A percentile compares a stretch with the other conserved stretches of the same genome.
Evolutionary conservation across 2,329 filamentous ascomycete genomes (phyloP).

Genomic region (Nemania serpens): DNA sequence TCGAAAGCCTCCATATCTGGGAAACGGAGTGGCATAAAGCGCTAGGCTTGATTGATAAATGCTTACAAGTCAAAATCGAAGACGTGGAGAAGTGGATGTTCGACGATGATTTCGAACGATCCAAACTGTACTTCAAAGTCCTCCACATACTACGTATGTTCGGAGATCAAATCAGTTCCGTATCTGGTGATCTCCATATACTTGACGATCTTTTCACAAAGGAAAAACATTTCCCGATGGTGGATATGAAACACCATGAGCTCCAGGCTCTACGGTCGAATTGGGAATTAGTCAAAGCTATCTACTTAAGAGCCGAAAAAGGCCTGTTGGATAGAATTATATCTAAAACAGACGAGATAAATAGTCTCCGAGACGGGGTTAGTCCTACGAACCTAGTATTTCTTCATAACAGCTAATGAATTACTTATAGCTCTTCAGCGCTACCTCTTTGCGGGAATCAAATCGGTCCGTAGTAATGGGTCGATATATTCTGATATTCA

Average conservation of each 20-base stretch:
- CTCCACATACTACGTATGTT: conserved; percentile 5
- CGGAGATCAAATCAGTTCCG: not conserved
- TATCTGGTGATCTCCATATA: not conserved
- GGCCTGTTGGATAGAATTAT: not conserved
- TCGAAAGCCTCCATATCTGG: not conserved
- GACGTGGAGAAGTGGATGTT: not conserved
- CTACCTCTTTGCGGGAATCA: not conserved
- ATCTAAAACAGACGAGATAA: conserved; percentile 8
- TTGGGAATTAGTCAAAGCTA: not conserved
- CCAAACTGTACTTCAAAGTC: not conserved
- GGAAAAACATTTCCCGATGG: not conserved
- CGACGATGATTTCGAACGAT: not conserved
- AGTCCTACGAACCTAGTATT: not conserved
- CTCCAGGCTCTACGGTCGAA: not conserved
- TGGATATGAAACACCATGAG: not conserved
- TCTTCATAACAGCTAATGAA: not conserved
- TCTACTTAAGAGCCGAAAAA: not conserved
- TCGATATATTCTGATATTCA: conserved; percentile 11
- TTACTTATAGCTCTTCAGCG: conserved; percentile 10
- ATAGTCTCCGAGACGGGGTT: conserved; percentile 13
- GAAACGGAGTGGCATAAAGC: not conserved
- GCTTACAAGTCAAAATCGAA: not conserved
- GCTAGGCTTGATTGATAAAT: not conserved
- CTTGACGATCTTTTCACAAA: not conserved
- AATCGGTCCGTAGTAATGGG: not conserved